Evolutionary conservation across 2,329 filamentous ascomycete species (phyloP), one percentile per base, ranked within the genome.

Genomic region (Blumeria hordei): DNA sequence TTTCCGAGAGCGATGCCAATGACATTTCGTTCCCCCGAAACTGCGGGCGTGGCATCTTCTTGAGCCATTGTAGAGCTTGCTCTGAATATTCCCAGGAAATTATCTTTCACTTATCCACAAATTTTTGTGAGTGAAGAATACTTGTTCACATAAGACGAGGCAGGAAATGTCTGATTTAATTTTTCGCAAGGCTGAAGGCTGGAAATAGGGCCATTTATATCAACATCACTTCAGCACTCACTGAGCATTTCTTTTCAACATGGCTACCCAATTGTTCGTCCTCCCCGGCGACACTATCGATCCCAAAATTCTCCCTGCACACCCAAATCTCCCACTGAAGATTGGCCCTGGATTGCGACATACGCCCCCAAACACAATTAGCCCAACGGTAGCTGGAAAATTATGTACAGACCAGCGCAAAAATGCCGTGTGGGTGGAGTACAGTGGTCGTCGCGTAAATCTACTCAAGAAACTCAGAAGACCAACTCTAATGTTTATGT

Each of bases 1-100:
- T 96, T 98, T 71, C 92, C 92, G 74, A 96, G 95, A 62, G 88
- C 85, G 67, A 98, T 88, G 68, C 92, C 92, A 71, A 98, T 96
- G 67, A 83, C 86, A 64, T 75, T 73, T 64, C 78, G 74, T 62
- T 80, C 74, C 62, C 69, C 71, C 54, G 78, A 77, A 56, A 60
- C 61, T 54, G 56, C 62, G 6, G 59, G 57, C 52, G 56, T 32
- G 41, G 52, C 55, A 12, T 54, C 59, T 59, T 64, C 62, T 58
- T 59, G 59, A 57, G 63, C 58, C 65, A 67, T 67, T 37, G 59
- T 63, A 36, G 4, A 28, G 21, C 21, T 28, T 28, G 21, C 21
- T 28, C 21, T 2, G 21, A 28, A 28, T 28, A 28, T 28, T 28
- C 4, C 4, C 4, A 28, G 21, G 4, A 28, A 28, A 28, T 28